Base-by-base conservation (phyloP, 257 asterid species). In the Solanum commersonii region DNA sequence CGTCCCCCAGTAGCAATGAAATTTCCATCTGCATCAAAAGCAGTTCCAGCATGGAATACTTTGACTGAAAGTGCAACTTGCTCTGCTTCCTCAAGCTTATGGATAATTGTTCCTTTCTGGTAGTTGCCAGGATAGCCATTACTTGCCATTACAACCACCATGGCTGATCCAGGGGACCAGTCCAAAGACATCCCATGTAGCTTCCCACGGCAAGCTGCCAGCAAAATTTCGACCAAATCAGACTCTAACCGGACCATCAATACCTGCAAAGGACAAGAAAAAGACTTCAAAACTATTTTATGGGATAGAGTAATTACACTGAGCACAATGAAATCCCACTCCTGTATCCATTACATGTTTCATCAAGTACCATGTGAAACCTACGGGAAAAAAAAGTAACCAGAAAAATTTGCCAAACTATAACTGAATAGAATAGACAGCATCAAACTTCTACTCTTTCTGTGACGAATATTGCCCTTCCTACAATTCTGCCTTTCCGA, bases 71-170 rank as follows among this genome's bases (percentile, higher is more conserved):
- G 92, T 14, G 94, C 95, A 88, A 92, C 94, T 81, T 89, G 90
- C 87, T 95, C 98, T 3, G 98, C 99, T 91, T 95, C 98, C 67
- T 95, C 96, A 2, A 96, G 91, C 86, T 95, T 93, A 86, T 85
- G 89, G 59, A 96, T 94, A 27, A 93, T 78, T 1, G 98, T 92
- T 29, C 99, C 98, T 89, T 94, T 96, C 44, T 91, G 83, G 81
- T 95, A 96, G 90, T 85, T 91, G 85, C 98, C 98, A 0, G 99
- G 99, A 92, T 96, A 96, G n/a, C 99, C 99, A 12, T 95, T 92
- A 68, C 98, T 95, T 78, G 99, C 99, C 98, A 96, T 95, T 40
- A 96, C 99, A 68, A 96, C 98, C 34, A 95, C 98, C 98, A 96
- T 95, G 87, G 98, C 98, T 10, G 98, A 94, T 44, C 96, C 98